A percentile compares a stretch with the other conserved stretches of the same genome.
Evolutionary conservation across 106 monocot genomes (phyloP).

Genomic region (Amphibolis antarctica): DNA sequence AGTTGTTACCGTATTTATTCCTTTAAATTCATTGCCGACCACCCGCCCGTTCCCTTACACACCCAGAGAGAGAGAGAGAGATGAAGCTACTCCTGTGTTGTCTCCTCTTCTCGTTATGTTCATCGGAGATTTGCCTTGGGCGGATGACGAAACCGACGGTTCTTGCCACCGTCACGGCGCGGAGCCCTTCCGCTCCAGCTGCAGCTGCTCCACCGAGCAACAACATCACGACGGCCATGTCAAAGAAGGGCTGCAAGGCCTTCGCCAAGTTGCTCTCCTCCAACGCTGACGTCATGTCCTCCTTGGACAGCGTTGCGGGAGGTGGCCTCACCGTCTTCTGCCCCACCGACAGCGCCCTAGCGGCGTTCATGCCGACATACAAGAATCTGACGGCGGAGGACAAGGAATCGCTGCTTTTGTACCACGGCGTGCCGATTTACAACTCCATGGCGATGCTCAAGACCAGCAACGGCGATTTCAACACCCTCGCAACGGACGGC

Average conservation of each 20-base stretch:
- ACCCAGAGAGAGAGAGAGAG: background rate
- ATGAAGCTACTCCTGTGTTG: background rate
- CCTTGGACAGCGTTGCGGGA: constrained; percentile 32
- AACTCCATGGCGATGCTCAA: constrained; percentile 39
- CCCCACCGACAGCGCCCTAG: constrained; percentile 47
- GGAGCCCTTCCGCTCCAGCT: constrained; percentile 23
- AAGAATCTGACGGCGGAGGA: constrained; percentile 62
- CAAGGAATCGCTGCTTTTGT: constrained; percentile 48
- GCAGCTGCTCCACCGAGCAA: constrained; percentile 1
- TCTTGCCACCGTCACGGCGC: constrained; percentile 47
- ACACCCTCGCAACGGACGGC: constrained; percentile 70
- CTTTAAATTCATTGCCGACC: too few relatives aligned
- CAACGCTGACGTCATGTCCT: constrained; percentile 20
- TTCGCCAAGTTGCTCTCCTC: constrained; percentile 46
- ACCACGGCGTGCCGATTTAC: constrained; percentile 69
- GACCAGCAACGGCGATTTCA: constrained; percentile 44
- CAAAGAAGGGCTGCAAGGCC: constrained; percentile 38
- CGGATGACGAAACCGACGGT: constrained; percentile 15
- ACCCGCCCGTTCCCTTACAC: background rate
- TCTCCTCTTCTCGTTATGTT: background rate
- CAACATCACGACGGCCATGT: constrained; percentile 28
- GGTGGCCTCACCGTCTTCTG: constrained; percentile 72
- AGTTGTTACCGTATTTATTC: too few relatives aligned
- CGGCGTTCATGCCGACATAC: constrained; percentile 44
- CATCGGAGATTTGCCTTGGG: background rate